A percentile compares a stretch with the other conserved stretches of the same genome.
phyloP scores from a whole-genome alignment of 2,329 filamentous ascomycete species.

The Sclerotiophoma versabilis region DNA sequence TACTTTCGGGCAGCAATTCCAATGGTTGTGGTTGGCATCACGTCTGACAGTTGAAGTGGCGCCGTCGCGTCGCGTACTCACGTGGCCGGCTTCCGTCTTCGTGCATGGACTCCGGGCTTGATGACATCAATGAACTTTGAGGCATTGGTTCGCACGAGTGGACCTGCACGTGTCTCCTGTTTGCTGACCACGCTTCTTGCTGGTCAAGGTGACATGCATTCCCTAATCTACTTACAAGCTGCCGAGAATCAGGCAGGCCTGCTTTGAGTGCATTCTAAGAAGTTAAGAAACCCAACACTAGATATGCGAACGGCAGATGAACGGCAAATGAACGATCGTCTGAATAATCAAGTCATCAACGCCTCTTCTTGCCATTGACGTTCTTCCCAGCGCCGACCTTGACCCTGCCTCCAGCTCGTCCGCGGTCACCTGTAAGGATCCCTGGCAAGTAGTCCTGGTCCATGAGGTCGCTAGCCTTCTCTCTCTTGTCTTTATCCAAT shows the following conservation, averaged over 20 bases:
- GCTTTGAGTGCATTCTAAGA: no score
- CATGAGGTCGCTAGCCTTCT: conserved; percentile 83
- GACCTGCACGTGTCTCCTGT: neutral
- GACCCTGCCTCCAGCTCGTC: conserved; percentile 69
- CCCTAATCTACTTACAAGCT: no score
- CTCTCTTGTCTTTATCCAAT: conserved; percentile 68
- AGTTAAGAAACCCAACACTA: no score
- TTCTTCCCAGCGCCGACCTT: conserved; percentile 85
- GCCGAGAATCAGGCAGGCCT: no score
- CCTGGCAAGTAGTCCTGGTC: conserved; percentile 90
- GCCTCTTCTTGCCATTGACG: conserved; percentile 78
- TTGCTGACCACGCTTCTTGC: no score
- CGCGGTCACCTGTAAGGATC: conserved; percentile 81
- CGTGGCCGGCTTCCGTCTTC: neutral
- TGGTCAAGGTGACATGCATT: no score
- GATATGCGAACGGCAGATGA: no score
- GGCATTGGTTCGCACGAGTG: neutral
- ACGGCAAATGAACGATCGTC: no score
- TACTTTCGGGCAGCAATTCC: conserved; percentile 3
- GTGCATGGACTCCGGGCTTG: neutral
- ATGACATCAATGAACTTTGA: conserved; percentile 4
- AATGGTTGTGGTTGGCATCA: neutral
- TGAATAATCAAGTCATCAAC: conserved; percentile 6
- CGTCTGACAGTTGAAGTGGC: conserved; percentile 1
- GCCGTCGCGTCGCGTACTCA: conserved; percentile 11